Conservation (phyloP, 805 yeast species). For the Jamesozyma lodderae region DNA sequence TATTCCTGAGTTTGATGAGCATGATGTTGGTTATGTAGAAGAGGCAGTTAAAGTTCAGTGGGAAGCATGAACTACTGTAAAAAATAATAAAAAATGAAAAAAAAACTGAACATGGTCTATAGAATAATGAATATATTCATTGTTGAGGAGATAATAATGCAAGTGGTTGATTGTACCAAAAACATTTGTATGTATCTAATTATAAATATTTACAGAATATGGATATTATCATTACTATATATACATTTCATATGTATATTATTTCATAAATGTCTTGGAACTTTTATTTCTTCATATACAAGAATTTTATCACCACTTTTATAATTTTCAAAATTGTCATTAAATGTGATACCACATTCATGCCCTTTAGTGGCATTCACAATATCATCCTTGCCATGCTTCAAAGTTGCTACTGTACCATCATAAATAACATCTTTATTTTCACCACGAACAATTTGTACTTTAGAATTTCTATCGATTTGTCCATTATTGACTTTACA, state of each 20-base stretch:
- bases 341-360: constrained; percentile 83
- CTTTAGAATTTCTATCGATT: constrained; percentile 47
- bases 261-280: constrained; percentile 41
- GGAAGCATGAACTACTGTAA: too few relatives aligned
- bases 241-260: too few relatives aligned
- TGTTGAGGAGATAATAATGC: too few relatives aligned
- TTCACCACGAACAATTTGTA: constrained; percentile 46
- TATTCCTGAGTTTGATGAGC: constrained; percentile 45
- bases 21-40: constrained; percentile 69
- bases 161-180: too few relatives aligned
- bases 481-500: constrained; percentile 68
- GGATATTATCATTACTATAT: too few relatives aligned
- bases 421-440: constrained; percentile 35
- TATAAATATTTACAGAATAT: too few relatives aligned
- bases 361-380: constrained; percentile 70
- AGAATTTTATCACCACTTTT: constrained; percentile 70
- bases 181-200: neutral
- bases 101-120: neutral
- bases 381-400: constrained; percentile 74
- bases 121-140: too few relatives aligned
- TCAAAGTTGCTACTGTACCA: constrained; percentile 65
- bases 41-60: constrained; percentile 84
- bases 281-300: constrained; percentile 56
- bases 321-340: constrained; percentile 50
- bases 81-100: too few relatives aligned